Evolutionary conservation across 805 yeast genomes (phyloP).

Genomic region (Suhomyces pyralidae): DNA sequence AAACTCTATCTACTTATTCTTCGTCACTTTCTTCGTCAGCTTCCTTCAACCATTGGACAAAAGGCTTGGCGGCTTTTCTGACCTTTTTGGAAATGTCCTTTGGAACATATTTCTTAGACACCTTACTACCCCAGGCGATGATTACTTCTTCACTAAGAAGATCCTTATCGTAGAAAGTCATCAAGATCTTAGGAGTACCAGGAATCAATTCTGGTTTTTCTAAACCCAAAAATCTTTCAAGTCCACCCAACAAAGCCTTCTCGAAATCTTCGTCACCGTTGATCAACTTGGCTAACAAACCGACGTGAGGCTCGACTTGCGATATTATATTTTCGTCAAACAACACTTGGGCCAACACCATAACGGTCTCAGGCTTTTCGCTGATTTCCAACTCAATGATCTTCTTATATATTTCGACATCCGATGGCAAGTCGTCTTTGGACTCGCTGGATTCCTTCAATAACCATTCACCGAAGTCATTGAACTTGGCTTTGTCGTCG

Average conservation of each 20-base stretch:
- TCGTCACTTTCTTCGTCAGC: constrained; percentile 83
- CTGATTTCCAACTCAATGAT: constrained; percentile 75
- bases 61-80: constrained; percentile 94
- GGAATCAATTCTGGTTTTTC: constrained; percentile 69
- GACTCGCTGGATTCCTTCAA: constrained; percentile 48
- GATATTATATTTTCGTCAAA: constrained; percentile 74
- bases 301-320: constrained; percentile 74
- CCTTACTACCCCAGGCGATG: constrained; percentile 82
- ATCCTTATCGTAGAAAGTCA: constrained; percentile 79
- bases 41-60: constrained; percentile 89
- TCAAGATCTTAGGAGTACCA: constrained; percentile 74
- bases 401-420: constrained; percentile 89
- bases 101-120: constrained; percentile 89
- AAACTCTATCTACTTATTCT: constrained; percentile 34
- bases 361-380: constrained; percentile 71
- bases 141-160: constrained; percentile 80
- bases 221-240: constrained; percentile 88
- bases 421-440: constrained; percentile 65
- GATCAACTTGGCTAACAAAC: constrained; percentile 77
- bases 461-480: constrained; percentile 89
- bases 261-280: constrained; percentile 63
- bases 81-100: constrained; percentile 91
- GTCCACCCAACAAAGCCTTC: constrained; percentile 89
- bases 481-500: constrained; percentile 52
- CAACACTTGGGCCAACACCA: constrained; percentile 87